Percentiles rank a stretch among this genome's conserved stretches.
These are phyloP conservation scores for Penicillium decumbens DNA, from an alignment of 2,329 filamentous ascomycete species.

Conservation along the genomic window DNA sequence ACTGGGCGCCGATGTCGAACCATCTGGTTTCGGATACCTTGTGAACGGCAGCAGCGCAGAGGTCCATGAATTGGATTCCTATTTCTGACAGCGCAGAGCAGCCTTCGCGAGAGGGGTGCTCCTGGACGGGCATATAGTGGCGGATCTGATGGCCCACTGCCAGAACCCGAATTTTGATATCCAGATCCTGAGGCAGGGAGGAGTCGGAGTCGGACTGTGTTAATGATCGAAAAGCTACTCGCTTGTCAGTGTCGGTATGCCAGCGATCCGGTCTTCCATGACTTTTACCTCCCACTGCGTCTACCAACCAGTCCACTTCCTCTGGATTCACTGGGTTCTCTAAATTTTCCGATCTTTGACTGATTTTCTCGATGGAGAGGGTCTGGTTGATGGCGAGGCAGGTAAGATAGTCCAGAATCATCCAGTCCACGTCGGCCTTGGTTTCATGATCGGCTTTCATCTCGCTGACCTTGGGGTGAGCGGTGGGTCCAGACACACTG, in stretches of 20 bases:
- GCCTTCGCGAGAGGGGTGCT: slow-evolving; percentile 8
- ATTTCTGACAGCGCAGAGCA: slow-evolving; percentile 39
- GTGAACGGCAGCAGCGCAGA: slow-evolving; percentile 40
- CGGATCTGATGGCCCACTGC: slow-evolving; percentile 46
- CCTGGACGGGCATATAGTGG: slow-evolving; percentile 25
- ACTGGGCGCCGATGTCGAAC: slow-evolving; percentile 45
- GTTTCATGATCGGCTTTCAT: slow-evolving; percentile 27
- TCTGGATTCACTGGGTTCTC: not conserved
- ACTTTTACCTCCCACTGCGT: slow-evolving; percentile 28
- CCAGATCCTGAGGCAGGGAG: slow-evolving; percentile 37
- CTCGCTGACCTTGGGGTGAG: not conserved
- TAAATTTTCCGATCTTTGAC: not conserved
- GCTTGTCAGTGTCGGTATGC: not conserved
- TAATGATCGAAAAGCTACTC: slow-evolving; percentile 41
- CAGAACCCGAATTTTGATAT: slow-evolving; percentile 48
- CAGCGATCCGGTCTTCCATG: not conserved
- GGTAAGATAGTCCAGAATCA: slow-evolving; percentile 55
- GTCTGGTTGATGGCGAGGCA: slow-evolving; percentile 45
- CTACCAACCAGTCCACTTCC: slow-evolving; percentile 22
- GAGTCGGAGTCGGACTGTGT: slow-evolving; percentile 38
- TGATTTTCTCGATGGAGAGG: slow-evolving; percentile 31
- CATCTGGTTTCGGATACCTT: slow-evolving; percentile 35
- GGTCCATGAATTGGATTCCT: slow-evolving; percentile 47
- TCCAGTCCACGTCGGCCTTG: slow-evolving; percentile 49
- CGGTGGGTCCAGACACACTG: not conserved